These are phyloP conservation scores for Chalciporus pseudorubinellus DNA, from an alignment of 768 basidiomycete genomes.

Conservation along the genomic window DNA sequence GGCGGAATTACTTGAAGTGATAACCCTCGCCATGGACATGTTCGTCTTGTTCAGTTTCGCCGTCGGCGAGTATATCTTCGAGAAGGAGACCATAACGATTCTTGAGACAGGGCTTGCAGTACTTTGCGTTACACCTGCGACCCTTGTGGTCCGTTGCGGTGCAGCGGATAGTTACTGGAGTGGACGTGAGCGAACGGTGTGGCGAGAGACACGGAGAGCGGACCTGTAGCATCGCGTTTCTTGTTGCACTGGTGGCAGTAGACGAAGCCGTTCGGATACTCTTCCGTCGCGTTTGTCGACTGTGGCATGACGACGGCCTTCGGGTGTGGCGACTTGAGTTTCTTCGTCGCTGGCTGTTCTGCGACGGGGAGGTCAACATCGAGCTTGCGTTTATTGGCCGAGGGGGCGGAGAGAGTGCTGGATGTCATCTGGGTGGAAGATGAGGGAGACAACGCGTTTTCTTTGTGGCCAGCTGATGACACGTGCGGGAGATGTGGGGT, in stretches of 20 bases:
- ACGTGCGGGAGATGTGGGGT: slow-evolving; percentile 21
- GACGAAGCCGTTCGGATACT: slow-evolving; percentile 39
- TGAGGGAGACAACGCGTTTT: slow-evolving; percentile 43
- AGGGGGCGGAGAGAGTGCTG: slow-evolving; percentile 29
- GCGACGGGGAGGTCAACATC: slow-evolving; percentile 26
- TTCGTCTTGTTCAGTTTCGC: slow-evolving; percentile 23
- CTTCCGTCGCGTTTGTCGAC: slow-evolving; percentile 23
- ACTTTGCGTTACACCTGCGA: slow-evolving; percentile 54
- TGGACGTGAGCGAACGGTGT: slow-evolving; percentile 6
- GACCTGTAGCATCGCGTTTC: slow-evolving; percentile 55
- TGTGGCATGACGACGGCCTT: slow-evolving; percentile 14
- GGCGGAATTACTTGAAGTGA: slow-evolving; percentile 48
- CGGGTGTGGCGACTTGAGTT: slow-evolving; percentile 33
- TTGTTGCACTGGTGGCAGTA: slow-evolving; percentile 74
- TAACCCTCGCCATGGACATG: slow-evolving; percentile 38
- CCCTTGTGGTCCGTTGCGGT: slow-evolving; percentile 33
- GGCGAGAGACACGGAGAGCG: slow-evolving; percentile 10
- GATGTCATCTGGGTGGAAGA: slow-evolving; percentile 28
- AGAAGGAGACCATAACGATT: slow-evolving; percentile 54
- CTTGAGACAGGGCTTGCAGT: slow-evolving; percentile 64
- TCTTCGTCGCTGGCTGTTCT: slow-evolving; percentile 20
- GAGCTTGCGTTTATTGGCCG: slow-evolving; percentile 50
- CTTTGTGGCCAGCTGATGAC: slow-evolving; percentile 40
- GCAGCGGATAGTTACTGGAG: slow-evolving; percentile 37
- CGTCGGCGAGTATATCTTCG: slow-evolving; percentile 43